phyloP scores from a whole-genome alignment of 331 rosid genomes.

The Erythrophleum ivorense region DNA sequence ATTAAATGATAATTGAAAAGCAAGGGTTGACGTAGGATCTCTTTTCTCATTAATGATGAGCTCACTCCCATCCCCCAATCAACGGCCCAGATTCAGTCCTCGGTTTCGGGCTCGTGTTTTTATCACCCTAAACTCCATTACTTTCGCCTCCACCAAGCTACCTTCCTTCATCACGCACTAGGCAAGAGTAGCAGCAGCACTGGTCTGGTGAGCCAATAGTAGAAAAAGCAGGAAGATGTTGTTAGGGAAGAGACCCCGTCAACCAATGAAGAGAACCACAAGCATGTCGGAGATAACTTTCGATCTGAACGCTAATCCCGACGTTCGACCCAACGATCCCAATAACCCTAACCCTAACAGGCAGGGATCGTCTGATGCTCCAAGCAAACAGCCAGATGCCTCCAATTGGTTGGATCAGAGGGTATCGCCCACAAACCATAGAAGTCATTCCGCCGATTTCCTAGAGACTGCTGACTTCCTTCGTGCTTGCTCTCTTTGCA shows the following conservation, averaged over 20 bases:
- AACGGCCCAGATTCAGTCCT: conserved; percentile 67
- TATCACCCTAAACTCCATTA: conserved; percentile 38
- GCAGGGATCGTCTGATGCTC: background rate
- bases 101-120: conserved; percentile 57
- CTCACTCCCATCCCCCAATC: conserved; percentile 26
- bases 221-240: conserved; percentile 43
- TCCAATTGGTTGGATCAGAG: conserved; percentile 43
- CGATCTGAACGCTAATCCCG: conserved; percentile 54
- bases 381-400: background rate
- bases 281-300: conserved; percentile 72
- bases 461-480: conserved; percentile 58
- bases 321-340: conserved; percentile 35
- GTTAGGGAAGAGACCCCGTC: conserved; percentile 76
- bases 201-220: too few relatives aligned
- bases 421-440: conserved; percentile 43
- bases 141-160: conserved; percentile 36
- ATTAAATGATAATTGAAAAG: conserved; percentile 25
- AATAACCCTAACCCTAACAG: background rate
- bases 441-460: conserved; percentile 55
- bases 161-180: background rate
- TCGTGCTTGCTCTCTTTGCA: conserved; percentile 71
- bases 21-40: conserved; percentile 51
- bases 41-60: conserved; percentile 2
- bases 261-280: conserved; percentile 76
- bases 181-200: background rate